These are phyloP conservation scores for Xylariaceae sp. DNA, from an alignment of 2,329 filamentous ascomycete species.

Conservation along the genomic window DNA sequence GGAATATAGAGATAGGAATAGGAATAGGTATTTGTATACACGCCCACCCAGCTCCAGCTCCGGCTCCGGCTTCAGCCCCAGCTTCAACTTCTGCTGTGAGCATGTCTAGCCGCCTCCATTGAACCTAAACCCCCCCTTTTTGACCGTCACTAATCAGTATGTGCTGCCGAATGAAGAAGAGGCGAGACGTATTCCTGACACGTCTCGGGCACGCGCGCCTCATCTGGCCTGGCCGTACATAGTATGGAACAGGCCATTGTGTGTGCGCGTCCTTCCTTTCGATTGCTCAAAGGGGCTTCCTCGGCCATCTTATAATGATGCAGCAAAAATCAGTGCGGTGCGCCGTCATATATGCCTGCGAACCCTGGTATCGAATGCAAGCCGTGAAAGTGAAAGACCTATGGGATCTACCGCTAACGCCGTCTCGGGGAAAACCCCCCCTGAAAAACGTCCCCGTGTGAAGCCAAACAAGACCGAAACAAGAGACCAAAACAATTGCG, in stretches of 20 bases:
- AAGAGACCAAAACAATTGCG: not conserved
- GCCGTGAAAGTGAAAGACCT: slow-evolving; percentile 12
- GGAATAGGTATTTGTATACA: slow-evolving; percentile 3
- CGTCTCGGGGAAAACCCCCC: slow-evolving; percentile 13
- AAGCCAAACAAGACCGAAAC: slow-evolving; percentile 4
- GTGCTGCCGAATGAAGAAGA: slow-evolving; percentile 4
- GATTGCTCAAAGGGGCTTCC: slow-evolving; percentile 23
- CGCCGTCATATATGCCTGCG: slow-evolving; percentile 32
- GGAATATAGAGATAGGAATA: too few relatives aligned
- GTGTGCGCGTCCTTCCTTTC: slow-evolving; percentile 3
- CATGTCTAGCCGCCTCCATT: not conserved
- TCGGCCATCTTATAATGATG: slow-evolving; percentile 22
- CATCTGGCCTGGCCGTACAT: not conserved
- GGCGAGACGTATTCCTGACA: not conserved
- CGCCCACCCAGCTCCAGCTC: too few relatives aligned
- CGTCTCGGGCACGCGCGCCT: not conserved
- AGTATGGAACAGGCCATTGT: not conserved
- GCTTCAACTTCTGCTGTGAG: not conserved
- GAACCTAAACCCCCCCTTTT: not conserved
- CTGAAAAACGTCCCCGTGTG: slow-evolving; percentile 1
- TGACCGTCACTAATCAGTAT: slow-evolving; percentile 4
- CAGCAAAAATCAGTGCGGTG: slow-evolving; percentile 25
- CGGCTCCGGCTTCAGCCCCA: not conserved
- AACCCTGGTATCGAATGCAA: slow-evolving; percentile 28
- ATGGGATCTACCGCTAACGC: slow-evolving; percentile 24